Conservation (phyloP, 495 filamentous ascomycete genomes). For the Neurospora africana region DNA sequence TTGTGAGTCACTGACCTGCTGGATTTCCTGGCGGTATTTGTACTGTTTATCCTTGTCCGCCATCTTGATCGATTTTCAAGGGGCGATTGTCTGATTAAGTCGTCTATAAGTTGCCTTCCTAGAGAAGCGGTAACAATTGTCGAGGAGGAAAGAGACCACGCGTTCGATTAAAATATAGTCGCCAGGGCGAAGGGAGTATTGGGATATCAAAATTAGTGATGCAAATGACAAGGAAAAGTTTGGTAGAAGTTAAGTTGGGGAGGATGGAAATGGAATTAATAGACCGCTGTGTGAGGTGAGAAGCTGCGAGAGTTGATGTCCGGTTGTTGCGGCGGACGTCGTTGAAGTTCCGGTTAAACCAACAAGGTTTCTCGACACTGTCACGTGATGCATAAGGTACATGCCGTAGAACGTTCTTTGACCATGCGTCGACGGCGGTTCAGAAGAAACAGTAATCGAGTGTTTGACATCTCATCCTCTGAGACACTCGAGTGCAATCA, state of each 20-base stretch:
- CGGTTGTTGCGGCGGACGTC: neutral
- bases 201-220: neutral
- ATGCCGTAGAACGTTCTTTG: neutral
- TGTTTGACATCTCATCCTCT: neutral
- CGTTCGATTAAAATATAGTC: neutral
- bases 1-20: slow-evolving; percentile 53
- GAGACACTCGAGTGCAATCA: neutral
- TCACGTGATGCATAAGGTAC: neutral
- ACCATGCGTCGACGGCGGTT: neutral
- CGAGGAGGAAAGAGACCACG: neutral
- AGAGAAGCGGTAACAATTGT: neutral
- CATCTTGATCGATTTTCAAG: slow-evolving; percentile 35
- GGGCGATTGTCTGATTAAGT: neutral
- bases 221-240: neutral
- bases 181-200: neutral
- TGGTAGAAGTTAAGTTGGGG: neutral
- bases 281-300: neutral
- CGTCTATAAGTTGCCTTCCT: neutral
- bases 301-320: neutral
- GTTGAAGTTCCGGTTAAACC: neutral
- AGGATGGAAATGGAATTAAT: neutral
- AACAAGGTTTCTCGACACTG: neutral
- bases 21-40: slow-evolving; percentile 92
- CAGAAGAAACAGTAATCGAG: neutral
- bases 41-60: slow-evolving; percentile 50